phyloP scores from a whole-genome alignment of 2,329 filamentous ascomycete genomes.

The Monilinia fructicola region DNA sequence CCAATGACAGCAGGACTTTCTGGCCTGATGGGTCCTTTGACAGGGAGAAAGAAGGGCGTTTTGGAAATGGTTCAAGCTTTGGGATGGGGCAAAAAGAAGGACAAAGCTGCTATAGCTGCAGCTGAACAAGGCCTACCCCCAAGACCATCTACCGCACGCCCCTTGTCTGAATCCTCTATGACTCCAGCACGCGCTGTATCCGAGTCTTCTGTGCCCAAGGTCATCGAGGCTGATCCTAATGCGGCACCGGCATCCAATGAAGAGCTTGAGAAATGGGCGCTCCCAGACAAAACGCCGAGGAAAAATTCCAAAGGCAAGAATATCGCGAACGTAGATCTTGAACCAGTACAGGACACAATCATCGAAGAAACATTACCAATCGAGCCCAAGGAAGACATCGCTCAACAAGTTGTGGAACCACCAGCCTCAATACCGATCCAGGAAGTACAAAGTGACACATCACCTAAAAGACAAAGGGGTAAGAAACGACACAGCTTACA shows the following conservation, averaged over 20 bases:
- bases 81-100: conserved; percentile 23
- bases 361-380: background rate
- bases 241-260: background rate
- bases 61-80: conserved; percentile 24
- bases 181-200: background rate
- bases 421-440: background rate
- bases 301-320: conserved; percentile 42
- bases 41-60: conserved; percentile 20
- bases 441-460: background rate
- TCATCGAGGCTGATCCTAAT: conserved; percentile 3
- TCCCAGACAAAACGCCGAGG: conserved; percentile 43
- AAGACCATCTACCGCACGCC: conserved; percentile 19
- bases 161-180: conserved; percentile 8
- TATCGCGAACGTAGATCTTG: conserved; percentile 2
- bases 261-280: conserved; percentile 16
- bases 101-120: conserved; percentile 6
- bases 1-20: conserved; percentile 20
- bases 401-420: background rate
- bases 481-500: conserved; percentile 12
- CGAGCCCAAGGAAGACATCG: background rate
- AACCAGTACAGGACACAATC: background rate
- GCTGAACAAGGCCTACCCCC: conserved; percentile 13
- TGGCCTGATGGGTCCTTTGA: conserved; percentile 6
- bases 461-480: background rate
- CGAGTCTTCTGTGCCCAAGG: background rate